Evolutionary conservation across 2,329 filamentous ascomycete species (phyloP).

Genomic region (Emmonsia crescens): DNA sequence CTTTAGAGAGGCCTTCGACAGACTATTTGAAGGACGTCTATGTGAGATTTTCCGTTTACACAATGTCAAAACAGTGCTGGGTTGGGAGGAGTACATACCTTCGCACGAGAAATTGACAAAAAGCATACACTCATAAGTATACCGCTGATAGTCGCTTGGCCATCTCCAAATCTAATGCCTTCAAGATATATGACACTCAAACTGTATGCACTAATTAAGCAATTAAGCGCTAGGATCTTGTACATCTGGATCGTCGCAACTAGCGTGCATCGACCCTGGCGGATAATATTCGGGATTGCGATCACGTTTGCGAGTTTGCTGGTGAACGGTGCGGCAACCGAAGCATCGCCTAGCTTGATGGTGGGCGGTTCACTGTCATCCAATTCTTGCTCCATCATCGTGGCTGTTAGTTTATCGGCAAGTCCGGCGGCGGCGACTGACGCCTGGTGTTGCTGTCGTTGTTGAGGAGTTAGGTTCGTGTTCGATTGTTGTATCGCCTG

Average conservation of each 20-base stretch:
- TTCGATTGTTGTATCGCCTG: conserved; percentile 45
- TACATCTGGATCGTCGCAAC: conserved; percentile 99
- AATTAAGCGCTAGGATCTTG: conserved; percentile 97
- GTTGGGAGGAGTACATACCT: conserved; percentile 39
- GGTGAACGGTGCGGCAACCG: conserved; percentile 92
- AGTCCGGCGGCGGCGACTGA: conserved; percentile 63
- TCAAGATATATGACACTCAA: conserved; percentile 92
- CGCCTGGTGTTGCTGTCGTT: conserved; percentile 46
- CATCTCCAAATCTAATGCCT: conserved; percentile 97
- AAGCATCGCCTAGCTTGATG: conserved; percentile 94
- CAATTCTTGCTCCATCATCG: conserved; percentile 83
- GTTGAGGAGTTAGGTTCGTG: conserved; percentile 40
- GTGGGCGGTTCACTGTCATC: conserved; percentile 85
- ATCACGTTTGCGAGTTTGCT: conserved; percentile 96
- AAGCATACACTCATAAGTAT: conserved; percentile 99
- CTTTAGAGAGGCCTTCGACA: conserved; percentile 89
- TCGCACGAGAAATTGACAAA: conserved; percentile 93
- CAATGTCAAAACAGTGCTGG: background rate
- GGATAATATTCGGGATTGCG: conserved; percentile 95
- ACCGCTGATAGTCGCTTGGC: conserved; percentile 95
- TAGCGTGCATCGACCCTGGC: conserved; percentile 91
- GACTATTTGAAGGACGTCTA: conserved; percentile 38
- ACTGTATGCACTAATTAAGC: conserved; percentile 94
- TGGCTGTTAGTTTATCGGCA: conserved; percentile 73
- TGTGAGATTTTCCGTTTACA: background rate